Evolutionary conservation across 176 grass and related monocot genomes (phyloP).

Genomic region (Puya raimondii): DNA sequence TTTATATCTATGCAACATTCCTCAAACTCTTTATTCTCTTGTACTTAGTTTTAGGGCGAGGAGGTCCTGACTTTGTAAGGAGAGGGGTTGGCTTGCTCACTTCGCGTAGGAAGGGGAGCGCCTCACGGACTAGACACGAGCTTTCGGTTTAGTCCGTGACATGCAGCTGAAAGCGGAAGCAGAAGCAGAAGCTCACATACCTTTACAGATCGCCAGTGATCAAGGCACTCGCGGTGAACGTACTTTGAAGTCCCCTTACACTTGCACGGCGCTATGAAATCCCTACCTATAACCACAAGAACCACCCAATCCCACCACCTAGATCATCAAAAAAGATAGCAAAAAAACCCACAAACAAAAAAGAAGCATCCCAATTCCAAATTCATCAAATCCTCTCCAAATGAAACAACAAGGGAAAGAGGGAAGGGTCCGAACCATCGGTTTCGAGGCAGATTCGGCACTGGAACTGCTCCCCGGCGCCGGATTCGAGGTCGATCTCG

Average conservation of each 20-base stretch:
- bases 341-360: background rate
- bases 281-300: conserved; percentile 56
- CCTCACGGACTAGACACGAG: no score
- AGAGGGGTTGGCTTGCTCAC: no score
- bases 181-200: conserved; percentile 16
- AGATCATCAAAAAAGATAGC: background rate
- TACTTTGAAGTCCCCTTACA: conserved; percentile 98
- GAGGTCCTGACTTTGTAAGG: no score
- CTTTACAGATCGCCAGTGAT: conserved; percentile 95
- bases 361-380: no score
- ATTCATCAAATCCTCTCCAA: background rate
- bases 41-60: no score
- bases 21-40: no score
- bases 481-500: conserved; percentile 91
- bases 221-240: conserved; percentile 94
- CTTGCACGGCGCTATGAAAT: conserved; percentile 98
- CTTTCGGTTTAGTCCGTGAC: no score
- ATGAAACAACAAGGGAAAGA: background rate
- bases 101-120: no score
- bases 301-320: background rate
- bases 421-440: conserved; percentile 31
- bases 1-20: no score
- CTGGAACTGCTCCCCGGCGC: conserved; percentile 79
- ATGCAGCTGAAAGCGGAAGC: no score
- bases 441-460: conserved; percentile 99